phyloP scores from a whole-genome alignment of 169 alveolate genomes.

The Perkinsus chesapeaki region DNA sequence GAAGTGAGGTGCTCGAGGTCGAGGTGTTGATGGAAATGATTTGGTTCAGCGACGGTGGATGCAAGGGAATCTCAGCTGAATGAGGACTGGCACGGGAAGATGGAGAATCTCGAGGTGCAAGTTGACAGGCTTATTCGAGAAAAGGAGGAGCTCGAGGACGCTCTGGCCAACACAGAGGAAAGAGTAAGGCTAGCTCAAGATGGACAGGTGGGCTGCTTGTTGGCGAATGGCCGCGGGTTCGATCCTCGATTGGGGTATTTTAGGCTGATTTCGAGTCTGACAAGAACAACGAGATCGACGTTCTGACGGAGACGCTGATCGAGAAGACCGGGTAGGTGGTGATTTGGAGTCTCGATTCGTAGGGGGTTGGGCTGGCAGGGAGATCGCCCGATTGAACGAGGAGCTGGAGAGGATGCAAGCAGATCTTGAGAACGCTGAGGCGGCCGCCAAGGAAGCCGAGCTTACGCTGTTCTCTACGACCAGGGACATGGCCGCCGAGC shows the following conservation, averaged over 20 bases:
- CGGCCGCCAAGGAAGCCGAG: not conserved
- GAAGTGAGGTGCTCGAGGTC: not conserved
- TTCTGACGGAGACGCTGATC: not conserved
- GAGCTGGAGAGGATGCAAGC: not conserved
- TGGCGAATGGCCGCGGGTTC: not conserved
- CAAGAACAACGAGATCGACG: not conserved
- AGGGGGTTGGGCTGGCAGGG: not conserved
- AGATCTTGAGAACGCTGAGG: not conserved
- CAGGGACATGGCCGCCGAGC: not conserved
- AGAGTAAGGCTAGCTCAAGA: not conserved
- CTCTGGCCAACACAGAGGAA: not conserved
- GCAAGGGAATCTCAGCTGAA: not conserved
- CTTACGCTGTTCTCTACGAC: not conserved
- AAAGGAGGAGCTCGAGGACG: not conserved
- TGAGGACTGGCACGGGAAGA: not conserved
- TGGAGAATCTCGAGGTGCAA: not conserved
- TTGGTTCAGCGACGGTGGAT: not conserved
- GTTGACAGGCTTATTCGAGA: not conserved
- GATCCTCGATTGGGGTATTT: not conserved
- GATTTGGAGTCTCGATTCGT: not conserved
- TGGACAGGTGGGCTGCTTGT: not conserved
- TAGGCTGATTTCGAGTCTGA: not conserved
- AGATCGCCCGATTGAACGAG: not conserved
- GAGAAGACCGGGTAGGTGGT: not conserved
- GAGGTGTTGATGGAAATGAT: not conserved